Base-by-base conservation (phyloP, 2,329 filamentous ascomycete genomes). In the Curvularia verruculosa region DNA sequence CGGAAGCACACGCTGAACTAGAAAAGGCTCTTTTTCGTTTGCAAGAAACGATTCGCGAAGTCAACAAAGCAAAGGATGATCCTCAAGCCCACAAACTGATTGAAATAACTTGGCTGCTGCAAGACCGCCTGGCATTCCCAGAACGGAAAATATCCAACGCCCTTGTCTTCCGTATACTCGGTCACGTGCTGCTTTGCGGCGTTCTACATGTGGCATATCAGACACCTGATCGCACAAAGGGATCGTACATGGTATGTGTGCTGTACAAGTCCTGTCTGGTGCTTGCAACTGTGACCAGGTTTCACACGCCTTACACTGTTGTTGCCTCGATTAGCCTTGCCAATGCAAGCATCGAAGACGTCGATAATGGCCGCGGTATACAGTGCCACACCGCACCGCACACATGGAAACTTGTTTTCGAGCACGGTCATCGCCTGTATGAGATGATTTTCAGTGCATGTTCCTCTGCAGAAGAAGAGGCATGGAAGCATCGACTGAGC, bases 381-480 rank as follows among this genome's bases (percentile, higher is more conserved):
- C 92, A 94, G 80, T 97, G 92, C 69, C 89, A 95, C 61, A 91
- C 90, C 3, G 90, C 91, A 0, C 87, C 90, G 0, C 91, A 91
- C 74, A 95, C 92, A 1, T 98, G 93, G 94, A 99, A 98, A 73
- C 70, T 97, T 10, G 83, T 91, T 2, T 97, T 98, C 69, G 88
- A 95, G 72, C 85, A 86, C 63, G 83, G 89, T 54, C 85, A 89
- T 63, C 87, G 90, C 58, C 81, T 94, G 51, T 94, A 91, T 72
- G 94, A 98, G 75, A 78, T 96, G 15, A 87, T 97, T 39, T 83
- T 96, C 78, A 96, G 90, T 63, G 94, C 92, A 34, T 96, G 92
- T 67, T 94, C 89, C 1, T 81, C 86, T 0, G 86, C 84, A 39
- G 94, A 99, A 73, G 91, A 95, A 68, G 80, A 84, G 44, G 86